Conservation (phyloP, 2,329 filamentous ascomycete species). For the Cryphonectria naterciae region DNA sequence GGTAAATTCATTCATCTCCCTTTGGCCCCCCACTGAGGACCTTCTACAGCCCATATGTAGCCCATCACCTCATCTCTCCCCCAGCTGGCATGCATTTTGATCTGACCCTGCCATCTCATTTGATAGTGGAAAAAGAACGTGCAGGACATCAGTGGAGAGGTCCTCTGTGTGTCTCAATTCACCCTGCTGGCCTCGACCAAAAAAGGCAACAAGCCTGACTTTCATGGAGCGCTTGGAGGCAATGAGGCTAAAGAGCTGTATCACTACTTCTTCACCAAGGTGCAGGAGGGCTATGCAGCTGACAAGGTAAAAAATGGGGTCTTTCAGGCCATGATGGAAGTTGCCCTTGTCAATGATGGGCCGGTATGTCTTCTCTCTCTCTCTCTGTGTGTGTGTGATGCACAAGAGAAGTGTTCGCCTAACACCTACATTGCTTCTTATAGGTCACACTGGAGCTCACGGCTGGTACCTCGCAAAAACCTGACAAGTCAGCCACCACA, state of each 20-base stretch:
- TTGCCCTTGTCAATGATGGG: slow-evolving; percentile 86
- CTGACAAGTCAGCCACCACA: slow-evolving; percentile 5
- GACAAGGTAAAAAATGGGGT: slow-evolving; percentile 91
- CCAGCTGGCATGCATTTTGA: not conserved
- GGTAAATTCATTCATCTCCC: slow-evolving; percentile 48
- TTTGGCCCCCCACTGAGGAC: not conserved
- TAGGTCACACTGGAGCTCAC: slow-evolving; percentile 43
- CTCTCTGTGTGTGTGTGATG: too few relatives aligned
- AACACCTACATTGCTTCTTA: not conserved
- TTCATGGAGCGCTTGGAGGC: slow-evolving; percentile 82
- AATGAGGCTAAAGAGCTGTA: slow-evolving; percentile 82
- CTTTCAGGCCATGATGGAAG: slow-evolving; percentile 99
- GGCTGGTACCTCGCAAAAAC: slow-evolving; percentile 20
- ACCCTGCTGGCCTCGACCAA: slow-evolving; percentile 91
- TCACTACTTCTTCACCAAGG: slow-evolving; percentile 77
- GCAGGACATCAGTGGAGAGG: slow-evolving; percentile 83
- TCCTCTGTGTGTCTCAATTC: slow-evolving; percentile 98
- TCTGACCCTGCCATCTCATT: slow-evolving; percentile 28
- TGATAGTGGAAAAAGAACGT: slow-evolving; percentile 87
- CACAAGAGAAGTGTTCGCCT: slow-evolving; percentile 19
- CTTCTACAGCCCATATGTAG: not conserved
- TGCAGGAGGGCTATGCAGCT: slow-evolving; percentile 70
- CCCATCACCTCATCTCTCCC: not conserved
- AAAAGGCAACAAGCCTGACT: slow-evolving; percentile 94
- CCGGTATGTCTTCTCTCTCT: slow-evolving; percentile 49